Percentiles rank a stretch among this genome's conserved stretches.
Conservation (phyloP, 257 asterid genomes). For the Handroanthus guayacan region DNA sequence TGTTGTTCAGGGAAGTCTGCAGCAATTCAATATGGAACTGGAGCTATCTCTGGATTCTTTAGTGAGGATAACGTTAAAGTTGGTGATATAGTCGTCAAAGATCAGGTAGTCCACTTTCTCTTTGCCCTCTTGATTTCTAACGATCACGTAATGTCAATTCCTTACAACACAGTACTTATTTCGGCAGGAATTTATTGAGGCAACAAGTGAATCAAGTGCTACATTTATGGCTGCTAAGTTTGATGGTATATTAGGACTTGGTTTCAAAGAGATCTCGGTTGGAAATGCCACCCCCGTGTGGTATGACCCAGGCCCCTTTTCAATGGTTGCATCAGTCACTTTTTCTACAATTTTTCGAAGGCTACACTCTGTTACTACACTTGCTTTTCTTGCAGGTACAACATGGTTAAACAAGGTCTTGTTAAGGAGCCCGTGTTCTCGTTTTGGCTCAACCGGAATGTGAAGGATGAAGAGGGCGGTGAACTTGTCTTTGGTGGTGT, state of each 20-base stretch:
- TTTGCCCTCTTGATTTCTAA: background rate
- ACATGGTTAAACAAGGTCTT: conserved; percentile 87
- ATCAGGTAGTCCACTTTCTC: conserved; percentile 54
- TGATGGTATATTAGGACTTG: conserved; percentile 97
- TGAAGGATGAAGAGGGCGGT: conserved; percentile 73
- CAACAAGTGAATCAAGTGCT: conserved; percentile 86
- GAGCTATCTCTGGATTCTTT: conserved; percentile 88
- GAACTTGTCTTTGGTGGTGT: conserved; percentile 93
- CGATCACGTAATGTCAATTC: background rate
- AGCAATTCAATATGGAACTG: conserved; percentile 87
- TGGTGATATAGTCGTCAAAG: conserved; percentile 74
- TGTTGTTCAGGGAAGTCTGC: conserved; percentile 75
- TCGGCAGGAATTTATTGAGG: conserved; percentile 84
- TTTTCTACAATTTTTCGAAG: background rate
- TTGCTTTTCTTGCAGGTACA: conserved; percentile 61
- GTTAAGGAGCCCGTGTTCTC: conserved; percentile 87
- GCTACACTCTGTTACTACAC: background rate
- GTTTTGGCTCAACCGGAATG: conserved; percentile 89
- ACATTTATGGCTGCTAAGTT: conserved; percentile 91
- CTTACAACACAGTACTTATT: conserved; percentile 12
- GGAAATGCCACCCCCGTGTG: conserved; percentile 88
- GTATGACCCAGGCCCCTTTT: conserved; percentile 40
- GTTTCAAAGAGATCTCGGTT: conserved; percentile 89
- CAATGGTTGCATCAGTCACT: background rate
- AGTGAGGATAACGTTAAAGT: conserved; percentile 70